Conservation (phyloP, 129 eudicot species). For the Pittosporum tobira region DNA sequence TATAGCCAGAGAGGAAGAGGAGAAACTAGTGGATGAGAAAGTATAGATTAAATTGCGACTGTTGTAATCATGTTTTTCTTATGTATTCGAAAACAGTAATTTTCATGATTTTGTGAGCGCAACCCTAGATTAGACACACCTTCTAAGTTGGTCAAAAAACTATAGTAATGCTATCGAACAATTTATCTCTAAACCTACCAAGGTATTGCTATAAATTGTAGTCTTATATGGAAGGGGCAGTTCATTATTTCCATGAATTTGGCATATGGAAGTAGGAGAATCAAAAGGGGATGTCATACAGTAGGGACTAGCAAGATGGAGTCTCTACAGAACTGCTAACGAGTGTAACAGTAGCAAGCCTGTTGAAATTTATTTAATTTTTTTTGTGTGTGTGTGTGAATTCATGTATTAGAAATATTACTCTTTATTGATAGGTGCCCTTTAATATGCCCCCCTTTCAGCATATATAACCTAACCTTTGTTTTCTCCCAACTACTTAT, state of each 20-base stretch:
- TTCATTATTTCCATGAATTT: not conserved
- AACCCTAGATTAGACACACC: not conserved
- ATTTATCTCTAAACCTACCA: no score
- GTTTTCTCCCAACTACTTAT: conserved; percentile 1
- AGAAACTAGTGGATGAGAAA: not conserved
- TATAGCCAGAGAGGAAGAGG: not conserved
- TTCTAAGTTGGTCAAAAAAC: not conserved
- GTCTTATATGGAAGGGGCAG: not conserved
- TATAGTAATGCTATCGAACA: not conserved
- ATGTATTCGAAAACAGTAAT: not conserved
- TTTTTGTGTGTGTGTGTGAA: no score
- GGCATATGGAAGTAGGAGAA: not conserved
- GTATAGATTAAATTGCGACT: not conserved
- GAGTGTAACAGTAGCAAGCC: no score
- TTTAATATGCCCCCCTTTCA: not conserved
- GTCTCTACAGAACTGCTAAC: no score
- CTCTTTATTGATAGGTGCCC: not conserved
- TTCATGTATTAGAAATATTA: no score
- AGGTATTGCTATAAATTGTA: no score
- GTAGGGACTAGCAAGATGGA: not conserved
- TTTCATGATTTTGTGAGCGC: not conserved
- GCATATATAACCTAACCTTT: not conserved
- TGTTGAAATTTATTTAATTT: no score
- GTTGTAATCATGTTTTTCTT: not conserved
- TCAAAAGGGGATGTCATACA: no score